phyloP scores from a whole-genome alignment of 495 filamentous ascomycete genomes.

The Cudoniella acicularis region DNA sequence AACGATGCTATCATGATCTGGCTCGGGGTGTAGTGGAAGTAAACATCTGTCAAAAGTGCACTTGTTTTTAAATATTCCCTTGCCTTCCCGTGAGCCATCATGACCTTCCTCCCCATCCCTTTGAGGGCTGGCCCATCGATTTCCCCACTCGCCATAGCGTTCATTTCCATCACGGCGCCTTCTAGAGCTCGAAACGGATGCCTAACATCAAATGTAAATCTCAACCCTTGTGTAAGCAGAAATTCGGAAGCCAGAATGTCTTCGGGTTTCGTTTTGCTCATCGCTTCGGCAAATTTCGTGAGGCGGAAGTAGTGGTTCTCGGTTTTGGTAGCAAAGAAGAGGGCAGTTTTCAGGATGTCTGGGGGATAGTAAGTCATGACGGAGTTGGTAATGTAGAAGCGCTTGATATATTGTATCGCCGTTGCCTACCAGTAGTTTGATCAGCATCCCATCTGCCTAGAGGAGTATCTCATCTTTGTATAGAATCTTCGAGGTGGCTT shows the following conservation, averaged over 20 bases:
- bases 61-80: conserved; percentile 71
- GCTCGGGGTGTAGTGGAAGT: conserved; percentile 92
- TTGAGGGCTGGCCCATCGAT: conserved; percentile 7
- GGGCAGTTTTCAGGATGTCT: conserved; percentile 75
- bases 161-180: conserved; percentile 79
- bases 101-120: conserved; percentile 47
- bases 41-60: conserved; percentile 83
- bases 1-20: conserved; percentile 89
- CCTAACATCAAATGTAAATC: conserved; percentile 88
- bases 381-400: conserved; percentile 93
- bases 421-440: conserved; percentile 56
- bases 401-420: conserved; percentile 83
- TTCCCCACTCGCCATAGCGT: conserved; percentile 53
- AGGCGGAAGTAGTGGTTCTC: conserved; percentile 78
- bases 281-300: conserved; percentile 49
- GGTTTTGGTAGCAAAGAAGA: conserved; percentile 90
- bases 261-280: conserved; percentile 64
- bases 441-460: too few relatives aligned
- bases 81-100: conserved; percentile 64
- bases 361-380: conserved; percentile 92
- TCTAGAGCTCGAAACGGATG: conserved; percentile 88
- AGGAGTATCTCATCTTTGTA: not conserved
- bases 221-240: conserved; percentile 84
- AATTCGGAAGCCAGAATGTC: conserved; percentile 87
- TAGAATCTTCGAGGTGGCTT: not conserved